phyloP scores from a whole-genome alignment of 2,329 filamentous ascomycete genomes.

The Camptophora hylomeconis region DNA sequence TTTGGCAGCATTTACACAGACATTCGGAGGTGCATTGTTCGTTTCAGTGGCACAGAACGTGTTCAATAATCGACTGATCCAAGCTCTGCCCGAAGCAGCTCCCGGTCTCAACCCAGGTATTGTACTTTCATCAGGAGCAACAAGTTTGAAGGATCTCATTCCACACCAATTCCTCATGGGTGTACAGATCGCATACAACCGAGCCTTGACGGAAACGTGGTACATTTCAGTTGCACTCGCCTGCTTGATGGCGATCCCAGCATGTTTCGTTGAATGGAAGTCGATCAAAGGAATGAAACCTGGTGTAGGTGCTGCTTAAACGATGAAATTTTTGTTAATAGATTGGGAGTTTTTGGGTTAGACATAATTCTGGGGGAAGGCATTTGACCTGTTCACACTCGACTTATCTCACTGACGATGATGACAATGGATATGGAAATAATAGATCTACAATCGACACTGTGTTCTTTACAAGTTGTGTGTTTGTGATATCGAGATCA shows the following conservation, averaged over 20 bases:
- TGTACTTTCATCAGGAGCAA: slow-evolving; percentile 25
- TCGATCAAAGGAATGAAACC: slow-evolving; percentile 24
- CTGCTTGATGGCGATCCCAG: slow-evolving; percentile 22
- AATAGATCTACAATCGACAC: no score
- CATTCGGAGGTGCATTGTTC: slow-evolving; percentile 35
- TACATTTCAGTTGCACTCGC: slow-evolving; percentile 27
- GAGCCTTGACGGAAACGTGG: slow-evolving; percentile 25
- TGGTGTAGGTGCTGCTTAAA: slow-evolving; percentile 12
- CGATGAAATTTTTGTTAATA: neutral
- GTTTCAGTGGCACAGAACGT: slow-evolving; percentile 40
- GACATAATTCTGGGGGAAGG: neutral
- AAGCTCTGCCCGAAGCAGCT: slow-evolving; percentile 25
- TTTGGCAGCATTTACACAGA: slow-evolving; percentile 28
- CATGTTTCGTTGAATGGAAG: slow-evolving; percentile 27
- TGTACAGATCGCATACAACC: slow-evolving; percentile 26
- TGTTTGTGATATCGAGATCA: no score
- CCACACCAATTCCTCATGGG: slow-evolving; percentile 16
- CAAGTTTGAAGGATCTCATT: slow-evolving; percentile 22
- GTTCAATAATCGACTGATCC: slow-evolving; percentile 37
- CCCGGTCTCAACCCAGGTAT: slow-evolving; percentile 19
- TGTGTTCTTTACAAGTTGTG: no score
- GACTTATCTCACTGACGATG: neutral
- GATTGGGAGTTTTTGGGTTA: neutral
- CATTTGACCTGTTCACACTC: neutral
- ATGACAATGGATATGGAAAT: no score